These are phyloP conservation scores for Stemphylium lycopersici DNA, from an alignment of 2,329 filamentous ascomycete species.

Conservation along the genomic window DNA sequence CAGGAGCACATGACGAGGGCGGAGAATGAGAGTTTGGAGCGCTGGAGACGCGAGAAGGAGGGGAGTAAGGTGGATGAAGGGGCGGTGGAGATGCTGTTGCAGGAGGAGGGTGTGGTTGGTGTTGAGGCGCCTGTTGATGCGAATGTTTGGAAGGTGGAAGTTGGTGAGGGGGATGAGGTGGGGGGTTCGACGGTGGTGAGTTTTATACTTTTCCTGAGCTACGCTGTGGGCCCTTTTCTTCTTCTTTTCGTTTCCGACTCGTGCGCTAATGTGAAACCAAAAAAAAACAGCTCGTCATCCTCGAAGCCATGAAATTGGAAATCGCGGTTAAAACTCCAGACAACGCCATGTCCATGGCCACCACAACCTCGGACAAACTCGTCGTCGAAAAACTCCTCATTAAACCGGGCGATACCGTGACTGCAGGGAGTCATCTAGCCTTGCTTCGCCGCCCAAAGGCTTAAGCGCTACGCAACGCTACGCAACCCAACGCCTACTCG, in stretches of 20 bases:
- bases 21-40: conserved; percentile 53
- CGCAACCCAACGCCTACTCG: too few species aligned
- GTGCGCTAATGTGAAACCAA: too few species aligned
- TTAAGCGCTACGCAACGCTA: too few species aligned
- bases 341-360: neutral
- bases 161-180: conserved; percentile 47
- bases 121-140: conserved; percentile 54
- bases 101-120: conserved; percentile 49
- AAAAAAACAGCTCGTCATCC: conserved; percentile 50
- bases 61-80: conserved; percentile 55
- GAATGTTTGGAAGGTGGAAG: conserved; percentile 55
- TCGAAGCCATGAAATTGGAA: conserved; percentile 57
- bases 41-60: conserved; percentile 53
- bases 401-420: conserved; percentile 50
- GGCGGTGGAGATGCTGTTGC: conserved; percentile 56
- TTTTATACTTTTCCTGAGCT: too few species aligned
- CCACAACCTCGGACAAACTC: conserved; percentile 18
- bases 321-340: conserved; percentile 53
- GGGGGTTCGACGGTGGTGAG: conserved; percentile 41
- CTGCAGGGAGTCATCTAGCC: conserved; percentile 44
- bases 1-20: conserved; percentile 58
- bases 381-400: conserved; percentile 52
- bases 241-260: too few species aligned
- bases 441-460: conserved; percentile 28
- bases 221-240: too few species aligned